Evolutionary conservation across 495 filamentous ascomycete species (phyloP).

Genomic region (Amorphotheca resinae): DNA sequence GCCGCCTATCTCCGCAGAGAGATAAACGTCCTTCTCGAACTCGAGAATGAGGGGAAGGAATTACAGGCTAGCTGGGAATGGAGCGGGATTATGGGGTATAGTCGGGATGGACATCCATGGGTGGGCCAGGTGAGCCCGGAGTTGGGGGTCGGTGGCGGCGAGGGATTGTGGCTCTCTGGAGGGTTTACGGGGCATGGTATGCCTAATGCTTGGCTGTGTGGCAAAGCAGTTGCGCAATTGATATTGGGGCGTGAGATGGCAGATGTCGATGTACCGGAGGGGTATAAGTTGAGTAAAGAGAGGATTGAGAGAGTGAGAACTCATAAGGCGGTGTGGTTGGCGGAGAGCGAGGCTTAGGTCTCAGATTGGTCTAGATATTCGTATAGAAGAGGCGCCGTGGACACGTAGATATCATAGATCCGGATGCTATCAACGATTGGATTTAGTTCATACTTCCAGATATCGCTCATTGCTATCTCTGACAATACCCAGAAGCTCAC

Average conservation of each 20-base stretch:
- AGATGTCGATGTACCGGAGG: conserved; percentile 27
- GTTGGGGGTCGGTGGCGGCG: conserved; percentile 24
- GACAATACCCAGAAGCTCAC: no score
- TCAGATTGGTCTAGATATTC: no score
- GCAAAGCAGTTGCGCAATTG: conserved; percentile 53
- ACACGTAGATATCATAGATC: no score
- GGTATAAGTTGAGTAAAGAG: conserved; percentile 34
- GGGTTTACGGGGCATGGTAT: conserved; percentile 72
- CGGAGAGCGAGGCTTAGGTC: conserved; percentile 5
- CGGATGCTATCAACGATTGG: no score
- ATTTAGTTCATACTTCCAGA: no score
- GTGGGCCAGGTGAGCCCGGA: conserved; percentile 44
- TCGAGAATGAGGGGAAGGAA: conserved; percentile 24
- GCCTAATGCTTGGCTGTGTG: conserved; percentile 61
- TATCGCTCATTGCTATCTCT: no score
- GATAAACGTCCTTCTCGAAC: conserved; percentile 28
- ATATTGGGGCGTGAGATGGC: conserved; percentile 31
- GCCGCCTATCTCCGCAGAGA: conserved; percentile 36
- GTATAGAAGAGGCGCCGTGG: no score
- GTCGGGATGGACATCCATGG: conserved; percentile 55
- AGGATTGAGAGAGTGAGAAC: conserved; percentile 19
- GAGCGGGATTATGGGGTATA: conserved; percentile 78
- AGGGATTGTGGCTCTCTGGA: conserved; percentile 44
- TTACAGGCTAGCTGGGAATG: conserved; percentile 51
- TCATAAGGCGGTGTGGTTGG: conserved; percentile 10